These are phyloP conservation scores for Kernera saxatilis DNA, from an alignment of 345 rosid species.

Conservation along the genomic window DNA sequence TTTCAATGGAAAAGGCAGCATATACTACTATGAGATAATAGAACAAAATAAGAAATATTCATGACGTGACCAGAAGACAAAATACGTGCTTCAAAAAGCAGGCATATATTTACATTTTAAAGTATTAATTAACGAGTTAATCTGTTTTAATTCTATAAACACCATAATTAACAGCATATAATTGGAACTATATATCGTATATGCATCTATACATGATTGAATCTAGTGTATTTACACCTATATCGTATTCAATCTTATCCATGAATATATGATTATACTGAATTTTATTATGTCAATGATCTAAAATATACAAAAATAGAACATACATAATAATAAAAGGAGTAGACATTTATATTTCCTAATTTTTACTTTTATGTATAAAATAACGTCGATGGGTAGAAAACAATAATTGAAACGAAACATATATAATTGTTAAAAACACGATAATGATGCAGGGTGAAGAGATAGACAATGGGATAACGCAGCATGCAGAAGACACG, in stretches of 20 bases:
- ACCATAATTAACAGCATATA: not conserved
- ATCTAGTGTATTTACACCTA: not conserved
- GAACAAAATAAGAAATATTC: not conserved
- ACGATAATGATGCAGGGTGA: slow-evolving; percentile 22
- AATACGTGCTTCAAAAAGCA: slow-evolving; percentile 11
- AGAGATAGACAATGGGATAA: slow-evolving; percentile 29
- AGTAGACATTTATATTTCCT: not conserved
- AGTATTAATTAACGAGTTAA: not conserved
- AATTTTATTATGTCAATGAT: not conserved
- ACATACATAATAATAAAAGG: not conserved
- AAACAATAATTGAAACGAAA: slow-evolving; percentile 15
- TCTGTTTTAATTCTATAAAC: not conserved
- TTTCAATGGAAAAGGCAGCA: not conserved
- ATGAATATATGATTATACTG: not conserved
- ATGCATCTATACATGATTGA: not conserved
- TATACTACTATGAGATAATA: not conserved
- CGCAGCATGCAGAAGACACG: slow-evolving; percentile 37
- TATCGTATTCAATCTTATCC: not conserved
- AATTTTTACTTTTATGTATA: not conserved
- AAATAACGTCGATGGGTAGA: not conserved
- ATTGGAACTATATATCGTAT: not conserved
- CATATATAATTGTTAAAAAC: slow-evolving; percentile 11
- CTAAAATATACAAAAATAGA: not conserved
- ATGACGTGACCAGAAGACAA: slow-evolving; percentile 1
- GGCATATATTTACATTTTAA: not conserved